Conservation (phyloP, 2,329 filamentous ascomycete species). For the Clonostachys byssicola region DNA sequence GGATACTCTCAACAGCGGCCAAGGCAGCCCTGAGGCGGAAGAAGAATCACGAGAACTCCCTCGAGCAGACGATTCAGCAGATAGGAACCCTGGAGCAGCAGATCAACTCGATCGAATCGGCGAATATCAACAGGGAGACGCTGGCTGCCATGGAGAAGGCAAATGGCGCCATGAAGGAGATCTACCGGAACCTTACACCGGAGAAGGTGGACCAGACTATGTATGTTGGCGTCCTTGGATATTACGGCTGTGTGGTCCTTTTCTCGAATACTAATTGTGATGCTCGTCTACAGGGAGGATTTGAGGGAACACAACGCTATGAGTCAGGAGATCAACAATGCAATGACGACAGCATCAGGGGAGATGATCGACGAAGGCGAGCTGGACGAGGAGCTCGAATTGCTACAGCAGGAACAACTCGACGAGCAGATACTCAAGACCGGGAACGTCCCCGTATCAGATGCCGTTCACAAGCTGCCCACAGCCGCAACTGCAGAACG, state of each 20-base stretch:
- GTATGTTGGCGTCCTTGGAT: constrained; percentile 48
- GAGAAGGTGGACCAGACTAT: constrained; percentile 95
- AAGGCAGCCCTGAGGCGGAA: constrained; percentile 89
- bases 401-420: constrained; percentile 85
- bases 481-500: constrained; percentile 69
- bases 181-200: constrained; percentile 85
- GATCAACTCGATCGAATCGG: constrained; percentile 94
- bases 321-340: constrained; percentile 86
- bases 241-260: not conserved
- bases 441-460: constrained; percentile 75
- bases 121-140: constrained; percentile 98
- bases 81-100: constrained; percentile 92
- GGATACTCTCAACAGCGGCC: constrained; percentile 56
- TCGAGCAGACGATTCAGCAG: constrained; percentile 86
- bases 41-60: constrained; percentile 87
- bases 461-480: constrained; percentile 74
- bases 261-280: constrained; percentile 1
- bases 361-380: constrained; percentile 91
- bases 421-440: constrained; percentile 93
- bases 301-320: constrained; percentile 89
- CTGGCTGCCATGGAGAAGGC: constrained; percentile 91
- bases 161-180: constrained; percentile 84
- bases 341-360: no score
- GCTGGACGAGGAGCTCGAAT: constrained; percentile 79
- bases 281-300: constrained; percentile 61